Evolutionary conservation across 176 grass and related monocot genomes (phyloP).

Genomic region (Raddia distichophylla): DNA sequence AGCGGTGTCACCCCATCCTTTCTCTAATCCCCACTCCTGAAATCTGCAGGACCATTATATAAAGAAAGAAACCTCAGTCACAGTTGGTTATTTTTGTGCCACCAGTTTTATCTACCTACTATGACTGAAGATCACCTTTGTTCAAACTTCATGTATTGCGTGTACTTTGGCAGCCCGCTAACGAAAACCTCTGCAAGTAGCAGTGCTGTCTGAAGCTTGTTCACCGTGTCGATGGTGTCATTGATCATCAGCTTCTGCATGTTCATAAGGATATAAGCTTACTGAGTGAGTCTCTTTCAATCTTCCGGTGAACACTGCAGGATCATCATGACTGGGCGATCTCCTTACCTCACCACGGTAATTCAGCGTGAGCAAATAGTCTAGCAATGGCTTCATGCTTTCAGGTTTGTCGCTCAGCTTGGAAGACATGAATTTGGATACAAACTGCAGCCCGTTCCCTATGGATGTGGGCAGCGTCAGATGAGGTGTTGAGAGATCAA

Average conservation of each 20-base stretch:
- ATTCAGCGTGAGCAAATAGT: conserved; percentile 82
- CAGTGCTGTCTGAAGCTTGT: conserved; percentile 88
- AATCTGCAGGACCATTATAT: conserved; percentile 49
- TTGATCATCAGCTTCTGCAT: conserved; percentile 96
- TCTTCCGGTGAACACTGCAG: not conserved
- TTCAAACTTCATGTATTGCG: conserved; percentile 82
- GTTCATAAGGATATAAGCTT: not conserved
- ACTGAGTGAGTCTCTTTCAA: too few species aligned
- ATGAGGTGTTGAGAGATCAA: conserved; percentile 70
- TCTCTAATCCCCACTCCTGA: conserved; percentile 96
- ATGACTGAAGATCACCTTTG: conserved; percentile 58
- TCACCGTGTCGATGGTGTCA: conserved; percentile 64
- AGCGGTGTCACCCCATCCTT: conserved; percentile 94
- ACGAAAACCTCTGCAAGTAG: conserved; percentile 82
- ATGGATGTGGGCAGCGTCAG: conserved; percentile 84
- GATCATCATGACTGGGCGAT: not conserved
- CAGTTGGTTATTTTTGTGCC: too few species aligned
- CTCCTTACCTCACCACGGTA: conserved; percentile 66
- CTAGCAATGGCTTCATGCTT: conserved; percentile 75
- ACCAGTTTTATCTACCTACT: not conserved
- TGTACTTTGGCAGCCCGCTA: conserved; percentile 68
- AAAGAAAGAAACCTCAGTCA: too few species aligned
- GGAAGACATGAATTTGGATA: conserved; percentile 77
- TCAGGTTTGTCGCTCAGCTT: conserved; percentile 63
- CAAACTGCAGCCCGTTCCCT: conserved; percentile 80